Base-by-base conservation (phyloP, 2,329 filamentous ascomycete species). In the Epichloe scottii region DNA sequence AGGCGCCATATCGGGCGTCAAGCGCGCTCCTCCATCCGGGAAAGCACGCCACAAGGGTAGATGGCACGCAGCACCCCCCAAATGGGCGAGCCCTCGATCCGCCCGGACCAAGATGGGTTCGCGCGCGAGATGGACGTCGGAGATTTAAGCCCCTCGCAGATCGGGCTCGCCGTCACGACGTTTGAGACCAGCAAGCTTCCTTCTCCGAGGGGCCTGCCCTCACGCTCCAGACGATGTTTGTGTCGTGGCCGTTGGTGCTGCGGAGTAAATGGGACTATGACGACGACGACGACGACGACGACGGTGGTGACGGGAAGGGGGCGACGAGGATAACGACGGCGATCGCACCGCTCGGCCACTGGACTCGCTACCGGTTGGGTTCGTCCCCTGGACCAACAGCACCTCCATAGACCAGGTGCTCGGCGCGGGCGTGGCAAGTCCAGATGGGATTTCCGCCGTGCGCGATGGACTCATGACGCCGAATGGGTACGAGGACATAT, bases 401-500 rank as follows among this genome's bases (percentile, higher is more conserved):
- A 30, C 26, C 34, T 70, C 72, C 40, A 77, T 77, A 53, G 72
- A 74, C 53, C 67, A 71, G 58, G 59, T 74, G 35, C 59, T 76
- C 46, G 63, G 59, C 53, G 59, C 60, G 14, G 58, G 48, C 3
- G 56, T 54, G 17, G 21, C 55, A n/a, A 58, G 55, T 6, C 54
- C 59, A 59, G 60, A 39, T 56, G 59, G 30, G 17, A 48, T 44
- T 38, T 58, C 58, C 2, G 44, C 58, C 2, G 44, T 52, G 50
- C 60, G 53, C 46, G 55, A 72, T 19, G 77, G 75, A 0, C 74
- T 78, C 1, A 62, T 68, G 64, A 82, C 79, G 51, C 79, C 78
- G 1, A 79, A 81, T 55, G 73, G 68, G 7, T 79, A 77, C 55
- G 78, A 80, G 19, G 80, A 84, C 58, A 78, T 83, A 51, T 81